These are phyloP conservation scores for Fusarium miscanthi DNA, from an alignment of 2,329 filamentous ascomycete genomes.

Conservation along the genomic window DNA sequence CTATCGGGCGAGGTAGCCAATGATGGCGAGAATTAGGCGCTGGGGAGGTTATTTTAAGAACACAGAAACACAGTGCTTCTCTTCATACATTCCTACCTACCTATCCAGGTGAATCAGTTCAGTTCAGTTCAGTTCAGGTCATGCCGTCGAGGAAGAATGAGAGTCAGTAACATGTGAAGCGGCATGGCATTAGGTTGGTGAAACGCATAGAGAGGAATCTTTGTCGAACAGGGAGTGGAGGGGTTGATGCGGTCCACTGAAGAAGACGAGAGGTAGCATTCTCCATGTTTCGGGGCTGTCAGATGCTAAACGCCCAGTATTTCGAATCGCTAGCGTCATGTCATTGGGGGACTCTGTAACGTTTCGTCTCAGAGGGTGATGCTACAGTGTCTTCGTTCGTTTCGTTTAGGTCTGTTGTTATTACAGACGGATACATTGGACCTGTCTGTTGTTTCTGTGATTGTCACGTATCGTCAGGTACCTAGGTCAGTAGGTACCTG, in stretches of 20 bases:
- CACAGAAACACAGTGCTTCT: background rate
- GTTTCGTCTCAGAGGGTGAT: conserved; percentile 22
- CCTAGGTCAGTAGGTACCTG: background rate
- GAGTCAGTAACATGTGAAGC: background rate
- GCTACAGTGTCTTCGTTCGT: conserved; percentile 27
- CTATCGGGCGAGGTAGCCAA: conserved; percentile 40
- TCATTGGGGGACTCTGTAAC: conserved; percentile 16
- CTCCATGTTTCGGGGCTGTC: conserved; percentile 22
- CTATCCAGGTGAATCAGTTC: background rate
- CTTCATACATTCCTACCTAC: background rate
- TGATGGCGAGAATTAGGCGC: conserved; percentile 46
- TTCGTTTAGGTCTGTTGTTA: conserved; percentile 1
- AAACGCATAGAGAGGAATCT: conserved; percentile 19
- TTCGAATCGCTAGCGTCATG: conserved; percentile 20
- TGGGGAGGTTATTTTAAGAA: conserved; percentile 34
- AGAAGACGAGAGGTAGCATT: conserved; percentile 6
- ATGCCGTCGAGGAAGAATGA: background rate
- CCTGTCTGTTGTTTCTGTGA: background rate
- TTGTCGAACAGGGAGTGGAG: background rate
- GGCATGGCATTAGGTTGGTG: conserved; percentile 3
- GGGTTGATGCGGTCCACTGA: background rate
- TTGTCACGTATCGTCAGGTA: background rate
- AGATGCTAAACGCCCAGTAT: conserved; percentile 10
- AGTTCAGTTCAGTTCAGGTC: background rate
- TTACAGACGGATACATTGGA: background rate